Conservation (phyloP, 2,329 filamentous ascomycete genomes). For the Daldinia sp. region DNA sequence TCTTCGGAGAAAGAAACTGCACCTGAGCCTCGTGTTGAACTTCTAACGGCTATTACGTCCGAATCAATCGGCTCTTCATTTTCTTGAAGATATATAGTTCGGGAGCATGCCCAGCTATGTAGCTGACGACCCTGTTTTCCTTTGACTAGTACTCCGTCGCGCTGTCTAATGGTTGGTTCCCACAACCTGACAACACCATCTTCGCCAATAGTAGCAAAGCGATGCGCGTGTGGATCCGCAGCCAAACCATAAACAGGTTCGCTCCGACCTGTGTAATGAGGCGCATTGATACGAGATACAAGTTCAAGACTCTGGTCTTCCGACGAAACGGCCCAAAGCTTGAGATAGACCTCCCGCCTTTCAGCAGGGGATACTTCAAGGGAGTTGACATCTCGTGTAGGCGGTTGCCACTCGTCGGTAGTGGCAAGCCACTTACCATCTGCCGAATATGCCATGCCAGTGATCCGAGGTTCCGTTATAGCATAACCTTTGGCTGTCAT, state of each 20-base stretch:
- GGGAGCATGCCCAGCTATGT: constrained; percentile 80
- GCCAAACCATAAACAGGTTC: constrained; percentile 78
- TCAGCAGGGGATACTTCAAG: constrained; percentile 62
- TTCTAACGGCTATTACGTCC: constrained; percentile 48
- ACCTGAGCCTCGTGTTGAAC: constrained; percentile 63
- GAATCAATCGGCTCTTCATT: constrained; percentile 53
- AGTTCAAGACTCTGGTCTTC: constrained; percentile 74
- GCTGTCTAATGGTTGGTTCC: constrained; percentile 77
- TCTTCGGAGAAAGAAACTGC: constrained; percentile 84
- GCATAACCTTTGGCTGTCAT: constrained; percentile 76
- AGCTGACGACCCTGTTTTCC: constrained; percentile 69
- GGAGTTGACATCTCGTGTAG: constrained; percentile 73
- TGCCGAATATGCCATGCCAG: constrained; percentile 78
- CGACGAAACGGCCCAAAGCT: constrained; percentile 84
- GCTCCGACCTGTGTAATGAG: constrained; percentile 72
- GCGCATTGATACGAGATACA: constrained; percentile 84
- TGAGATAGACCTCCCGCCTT: constrained; percentile 81
- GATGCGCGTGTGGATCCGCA: constrained; percentile 73
- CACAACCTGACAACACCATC: constrained; percentile 85
- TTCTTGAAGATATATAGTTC: constrained; percentile 64
- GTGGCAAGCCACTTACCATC: constrained; percentile 93
- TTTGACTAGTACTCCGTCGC: constrained; percentile 74
- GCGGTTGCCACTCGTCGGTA: constrained; percentile 89
- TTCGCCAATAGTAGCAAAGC: constrained; percentile 87
- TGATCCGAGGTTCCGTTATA: constrained; percentile 82